Base-by-base conservation (phyloP, 2,329 filamentous ascomycete species). In the Penicillium sp. region DNA sequence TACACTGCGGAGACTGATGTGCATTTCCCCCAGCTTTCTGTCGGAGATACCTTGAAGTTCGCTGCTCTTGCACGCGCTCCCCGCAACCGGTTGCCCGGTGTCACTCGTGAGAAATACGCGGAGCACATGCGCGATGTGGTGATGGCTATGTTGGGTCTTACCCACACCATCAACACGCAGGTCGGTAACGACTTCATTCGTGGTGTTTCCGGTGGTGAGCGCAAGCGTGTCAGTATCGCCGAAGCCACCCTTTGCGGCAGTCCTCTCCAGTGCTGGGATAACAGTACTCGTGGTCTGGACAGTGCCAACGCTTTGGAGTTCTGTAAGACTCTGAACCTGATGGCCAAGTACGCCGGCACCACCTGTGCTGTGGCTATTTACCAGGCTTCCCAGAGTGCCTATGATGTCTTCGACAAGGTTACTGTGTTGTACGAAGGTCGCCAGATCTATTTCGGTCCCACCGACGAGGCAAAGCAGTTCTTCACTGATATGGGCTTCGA, bases 1-100 rank as follows among this genome's bases (percentile, higher is more conserved):
- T 94, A 94, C 75, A 92, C 89, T 0, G 89, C 89, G 55, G 90
- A 94, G 71, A 87, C 90, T 34, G 91, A 95, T 68, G 87, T 90
- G 5, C 89, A 93, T 73, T 93, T 93, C 70, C 88, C 89, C 21
- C 84, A 87, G 76, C 75, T 94, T 64, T 86, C 83, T 1, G 89
- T 93, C 41, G 88, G 88, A 48, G 88, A 93, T 64, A 94, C 90
- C 1, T 79, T 93, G 44, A 87, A 84, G 50, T 93, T 93, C 58
- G 89, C 89, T 16, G 88, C 89, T 4, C 79, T 83, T 16, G 88
- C 89, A 5, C 75, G 80, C 22, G 78, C 78, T n/a, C 80, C 81
- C 10, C 67, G 70, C 32, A 75, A 74, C 56, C 68, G 70, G 10
- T 58, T 72, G 13, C 68, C 67, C 53, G 75, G 54, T 56, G 77